These are phyloP conservation scores for Avena atlantica DNA, from an alignment of 176 grass and related monocot genomes.

Conservation along the genomic window DNA sequence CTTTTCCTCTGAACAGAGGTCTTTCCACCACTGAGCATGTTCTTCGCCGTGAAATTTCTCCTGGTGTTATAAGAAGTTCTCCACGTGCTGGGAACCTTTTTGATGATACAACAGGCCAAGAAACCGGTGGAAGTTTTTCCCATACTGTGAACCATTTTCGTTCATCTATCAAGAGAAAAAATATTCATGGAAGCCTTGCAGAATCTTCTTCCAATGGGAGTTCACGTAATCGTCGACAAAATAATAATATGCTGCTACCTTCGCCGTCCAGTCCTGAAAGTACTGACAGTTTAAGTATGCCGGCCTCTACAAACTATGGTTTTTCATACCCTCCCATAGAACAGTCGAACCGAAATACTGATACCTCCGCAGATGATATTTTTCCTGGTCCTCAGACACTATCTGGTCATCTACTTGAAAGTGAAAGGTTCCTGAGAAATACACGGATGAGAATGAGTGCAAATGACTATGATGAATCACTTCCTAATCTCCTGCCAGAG, in stretches of 20 bases:
- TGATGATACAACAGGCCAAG: conserved; percentile 30
- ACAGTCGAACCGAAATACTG: conserved; percentile 36
- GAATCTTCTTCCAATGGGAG: conserved; percentile 64
- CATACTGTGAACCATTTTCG: conserved; percentile 19
- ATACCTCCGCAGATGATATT: conserved; percentile 17
- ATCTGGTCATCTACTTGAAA: conserved; percentile 40
- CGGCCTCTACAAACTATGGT: conserved; percentile 36
- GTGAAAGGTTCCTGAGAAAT: conserved; percentile 45
- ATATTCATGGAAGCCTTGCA: conserved; percentile 48
- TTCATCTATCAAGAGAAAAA: conserved; percentile 61
- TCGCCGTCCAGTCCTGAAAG: conserved; percentile 26
- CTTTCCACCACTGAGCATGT: conserved; percentile 34
- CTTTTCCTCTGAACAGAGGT: conserved; percentile 35
- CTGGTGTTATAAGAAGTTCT: conserved; percentile 28
- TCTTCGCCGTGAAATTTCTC: conserved; percentile 34
- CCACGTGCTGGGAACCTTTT: conserved; percentile 28
- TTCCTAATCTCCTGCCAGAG: conserved; percentile 47
- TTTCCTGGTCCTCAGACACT: conserved; percentile 47
- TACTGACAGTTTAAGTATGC: conserved; percentile 42
- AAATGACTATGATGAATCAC: conserved; percentile 50
- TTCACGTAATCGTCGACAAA: conserved; percentile 42
- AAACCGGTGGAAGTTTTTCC: conserved; percentile 39
- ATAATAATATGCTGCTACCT: conserved; percentile 41
- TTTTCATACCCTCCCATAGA: conserved; percentile 42
- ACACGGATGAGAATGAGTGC: conserved; percentile 56